Conservation (phyloP, 768 basidiomycete genomes). For the Lentinus tigrinus region DNA sequence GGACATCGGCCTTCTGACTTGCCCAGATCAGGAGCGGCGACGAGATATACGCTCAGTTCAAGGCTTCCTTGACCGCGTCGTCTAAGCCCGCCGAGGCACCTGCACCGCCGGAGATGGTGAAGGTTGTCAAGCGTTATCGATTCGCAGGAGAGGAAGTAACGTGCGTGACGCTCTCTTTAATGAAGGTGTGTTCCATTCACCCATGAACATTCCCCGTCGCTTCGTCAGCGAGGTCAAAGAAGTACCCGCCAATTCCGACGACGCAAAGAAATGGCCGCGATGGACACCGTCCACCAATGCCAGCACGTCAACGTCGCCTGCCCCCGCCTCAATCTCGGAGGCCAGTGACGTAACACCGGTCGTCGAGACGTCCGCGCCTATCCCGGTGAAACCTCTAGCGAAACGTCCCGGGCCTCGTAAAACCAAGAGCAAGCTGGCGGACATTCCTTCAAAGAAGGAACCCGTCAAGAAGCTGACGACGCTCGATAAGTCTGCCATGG, state of each 20-base stretch:
- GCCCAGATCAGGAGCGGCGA: constrained; percentile 50
- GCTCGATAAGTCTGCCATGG: constrained; percentile 83
- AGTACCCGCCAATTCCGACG: constrained; percentile 69
- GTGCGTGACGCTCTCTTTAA: constrained; percentile 42
- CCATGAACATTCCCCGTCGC: constrained; percentile 5
- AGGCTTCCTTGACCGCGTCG: constrained; percentile 53
- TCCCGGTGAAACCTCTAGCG: constrained; percentile 13
- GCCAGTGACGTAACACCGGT: constrained; percentile 9
- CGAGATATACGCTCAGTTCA: constrained; percentile 66
- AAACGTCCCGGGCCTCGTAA: constrained; percentile 68
- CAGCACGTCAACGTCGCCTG: not conserved
- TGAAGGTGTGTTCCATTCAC: not conserved
- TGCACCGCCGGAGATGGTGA: constrained; percentile 41
- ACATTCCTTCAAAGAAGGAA: constrained; percentile 56
- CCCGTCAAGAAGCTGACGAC: constrained; percentile 69
- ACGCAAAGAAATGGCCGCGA: constrained; percentile 74
- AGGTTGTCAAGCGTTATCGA: constrained; percentile 64
- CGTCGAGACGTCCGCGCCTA: not conserved
- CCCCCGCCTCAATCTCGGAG: not conserved
- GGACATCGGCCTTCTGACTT: constrained; percentile 5
- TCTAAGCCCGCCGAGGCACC: constrained; percentile 8
- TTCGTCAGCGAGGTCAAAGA: constrained; percentile 71
- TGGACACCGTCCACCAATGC: constrained; percentile 37
- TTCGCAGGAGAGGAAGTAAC: constrained; percentile 77
- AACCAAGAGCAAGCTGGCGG: constrained; percentile 53